Conservation (phyloP, 2,329 filamentous ascomycete genomes). For the Colletotrichum graminicola region DNA sequence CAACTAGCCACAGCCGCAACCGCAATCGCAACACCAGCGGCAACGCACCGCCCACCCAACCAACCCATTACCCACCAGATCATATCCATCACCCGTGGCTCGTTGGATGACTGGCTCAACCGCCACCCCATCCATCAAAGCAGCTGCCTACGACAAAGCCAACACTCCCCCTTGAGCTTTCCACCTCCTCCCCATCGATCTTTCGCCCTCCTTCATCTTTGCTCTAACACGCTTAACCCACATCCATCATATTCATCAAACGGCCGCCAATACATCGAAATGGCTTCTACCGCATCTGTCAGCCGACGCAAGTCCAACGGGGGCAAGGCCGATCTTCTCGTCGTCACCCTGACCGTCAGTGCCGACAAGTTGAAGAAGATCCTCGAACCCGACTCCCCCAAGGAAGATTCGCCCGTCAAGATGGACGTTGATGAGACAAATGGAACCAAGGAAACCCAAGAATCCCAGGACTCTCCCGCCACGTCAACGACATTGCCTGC, state of each 20-base stretch:
- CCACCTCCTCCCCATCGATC: slow-evolving; percentile 22
- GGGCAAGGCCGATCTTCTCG: slow-evolving; percentile 49
- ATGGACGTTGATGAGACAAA: slow-evolving; percentile 47
- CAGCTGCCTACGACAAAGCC: slow-evolving; percentile 39
- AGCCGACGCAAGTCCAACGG: slow-evolving; percentile 41
- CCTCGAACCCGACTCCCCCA: slow-evolving; percentile 57
- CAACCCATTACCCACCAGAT: slow-evolving; percentile 33
- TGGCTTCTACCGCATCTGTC: slow-evolving; percentile 39
- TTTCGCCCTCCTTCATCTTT: slow-evolving; percentile 25
- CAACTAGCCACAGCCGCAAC: not conserved
- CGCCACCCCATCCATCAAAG: slow-evolving; percentile 42
- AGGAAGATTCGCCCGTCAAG: slow-evolving; percentile 60
- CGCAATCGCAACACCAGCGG: not conserved
- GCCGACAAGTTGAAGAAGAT: slow-evolving; percentile 65
- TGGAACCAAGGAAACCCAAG: slow-evolving; percentile 50
- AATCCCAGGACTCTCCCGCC: slow-evolving; percentile 60
- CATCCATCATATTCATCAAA: slow-evolving; percentile 4
- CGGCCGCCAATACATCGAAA: slow-evolving; percentile 32
- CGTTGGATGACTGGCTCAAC: slow-evolving; percentile 41
- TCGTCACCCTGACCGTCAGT: slow-evolving; percentile 67
- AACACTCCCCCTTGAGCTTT: slow-evolving; percentile 21
- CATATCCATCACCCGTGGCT: slow-evolving; percentile 17
- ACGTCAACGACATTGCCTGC: slow-evolving; percentile 56
- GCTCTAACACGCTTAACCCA: slow-evolving; percentile 11
- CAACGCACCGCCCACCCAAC: slow-evolving; percentile 33